Base-by-base conservation (phyloP, 306 rosid genomes). In the Echinosophora koreensis region DNA sequence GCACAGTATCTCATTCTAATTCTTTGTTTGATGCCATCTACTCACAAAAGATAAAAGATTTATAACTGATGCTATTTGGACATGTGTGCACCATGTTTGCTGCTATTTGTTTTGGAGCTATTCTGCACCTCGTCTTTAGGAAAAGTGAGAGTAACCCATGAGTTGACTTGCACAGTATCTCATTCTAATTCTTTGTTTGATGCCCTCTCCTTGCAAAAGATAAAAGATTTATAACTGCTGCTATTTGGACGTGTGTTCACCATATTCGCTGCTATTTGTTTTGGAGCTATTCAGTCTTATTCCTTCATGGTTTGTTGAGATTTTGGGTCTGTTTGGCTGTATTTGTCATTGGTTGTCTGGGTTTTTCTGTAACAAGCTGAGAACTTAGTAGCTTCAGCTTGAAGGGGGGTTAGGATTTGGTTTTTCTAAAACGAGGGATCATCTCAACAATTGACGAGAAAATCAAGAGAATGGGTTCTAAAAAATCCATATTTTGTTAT, bases 141-240 rank as follows among this genome's bases (percentile, higher is more conserved):
- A 32, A 69, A 46, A 47, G 12, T 47, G 35, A 27, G 41, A 13
- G 38, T 32, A 35, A 12, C 38, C 7, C 12, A 2, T 13, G 27
- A 51, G 9, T 72, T 56, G 16, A 57, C 28, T 54, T 38, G 64
- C 38, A 55, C 54, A 11, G 8, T 18, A 62, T 65, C 69, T 63
- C 15, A 15, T 37, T 16, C 41, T 30, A 30, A 11, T 47, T 47
- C 64, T 38, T 55, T 17, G 49, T 39, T 18, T 2, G 52, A 22
- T 52, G 60, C 12, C 15, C 66, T 49, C 64, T 13, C 37, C 64
- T 18, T 16, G 12, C 49, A 51, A 71, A 22, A 22, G 22, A 22
- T 22, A 22, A 22, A 22, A 22, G 22, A 22, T 22, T 22, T 22
- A 22, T 22, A 22, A 22, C 22, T 22, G 22, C 22, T 22, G 22